These are phyloP conservation scores for Sphagnum tenellum DNA, from an alignment of 225 moss, liverwort and hornwort species.

Conservation along the genomic window DNA sequence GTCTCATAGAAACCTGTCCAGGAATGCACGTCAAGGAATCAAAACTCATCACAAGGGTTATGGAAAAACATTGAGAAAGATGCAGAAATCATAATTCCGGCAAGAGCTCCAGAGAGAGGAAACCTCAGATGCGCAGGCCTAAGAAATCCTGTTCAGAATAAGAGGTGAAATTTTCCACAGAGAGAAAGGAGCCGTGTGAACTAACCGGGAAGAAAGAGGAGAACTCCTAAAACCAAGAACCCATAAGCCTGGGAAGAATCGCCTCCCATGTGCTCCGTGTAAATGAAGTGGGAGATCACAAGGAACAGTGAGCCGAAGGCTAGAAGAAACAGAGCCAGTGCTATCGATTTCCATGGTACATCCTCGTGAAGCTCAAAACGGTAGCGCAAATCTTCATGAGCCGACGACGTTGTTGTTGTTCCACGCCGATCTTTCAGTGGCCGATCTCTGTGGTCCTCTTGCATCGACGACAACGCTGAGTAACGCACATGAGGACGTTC, in stretches of 20 bases:
- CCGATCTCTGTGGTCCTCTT: constrained; percentile 30
- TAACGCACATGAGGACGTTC: constrained; percentile 59
- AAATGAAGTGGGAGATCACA: constrained; percentile 64
- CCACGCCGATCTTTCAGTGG: constrained; percentile 7
- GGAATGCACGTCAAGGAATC: too few relatives aligned
- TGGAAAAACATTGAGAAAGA: too few relatives aligned
- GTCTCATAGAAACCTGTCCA: constrained; percentile 76
- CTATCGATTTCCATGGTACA: constrained; percentile 83
- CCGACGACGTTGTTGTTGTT: constrained; percentile 3
- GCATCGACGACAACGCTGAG: constrained; percentile 31
- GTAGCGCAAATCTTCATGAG: constrained; percentile 57
- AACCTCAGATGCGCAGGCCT: too few relatives aligned
- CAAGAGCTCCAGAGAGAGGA: too few relatives aligned
- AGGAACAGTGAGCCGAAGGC: constrained; percentile 69
- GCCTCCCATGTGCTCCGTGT: constrained; percentile 80
- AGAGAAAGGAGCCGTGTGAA: too few relatives aligned
- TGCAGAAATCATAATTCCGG: too few relatives aligned
- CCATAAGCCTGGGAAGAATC: constrained; percentile 78
- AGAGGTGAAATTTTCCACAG: too few relatives aligned
- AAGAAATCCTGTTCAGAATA: too few relatives aligned
- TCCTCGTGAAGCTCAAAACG: constrained; percentile 58
- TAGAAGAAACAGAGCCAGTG: constrained; percentile 60
- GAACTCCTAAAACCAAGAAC: constrained; percentile 64
- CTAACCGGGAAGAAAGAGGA: constrained; percentile 72
- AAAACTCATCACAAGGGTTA: too few relatives aligned